phyloP scores from a whole-genome alignment of 306 rosid species.

The Pueraria montana region DNA sequence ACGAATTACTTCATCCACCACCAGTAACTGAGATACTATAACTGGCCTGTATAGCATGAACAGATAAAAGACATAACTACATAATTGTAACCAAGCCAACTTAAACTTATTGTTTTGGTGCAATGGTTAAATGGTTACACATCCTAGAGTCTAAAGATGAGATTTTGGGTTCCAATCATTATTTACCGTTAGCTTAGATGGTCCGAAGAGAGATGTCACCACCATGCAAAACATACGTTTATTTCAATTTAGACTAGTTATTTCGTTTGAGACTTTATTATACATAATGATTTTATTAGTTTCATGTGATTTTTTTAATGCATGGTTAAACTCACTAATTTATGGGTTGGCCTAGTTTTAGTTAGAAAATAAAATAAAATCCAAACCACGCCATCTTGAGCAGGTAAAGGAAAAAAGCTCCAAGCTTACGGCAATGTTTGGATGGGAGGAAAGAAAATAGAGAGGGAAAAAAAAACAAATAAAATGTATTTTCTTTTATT shows the following conservation, averaged over 20 bases:
- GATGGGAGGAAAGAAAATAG: not conserved
- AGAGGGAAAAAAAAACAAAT: not conserved
- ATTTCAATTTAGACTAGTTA: not conserved
- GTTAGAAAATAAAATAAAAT: not conserved
- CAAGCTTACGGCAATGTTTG: not conserved
- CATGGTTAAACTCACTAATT: not conserved
- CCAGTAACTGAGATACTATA: constrained; percentile 86
- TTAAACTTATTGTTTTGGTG: not conserved
- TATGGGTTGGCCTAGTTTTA: not conserved
- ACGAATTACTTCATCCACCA: constrained; percentile 98
- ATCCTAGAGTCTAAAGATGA: not conserved
- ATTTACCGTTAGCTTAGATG: not conserved
- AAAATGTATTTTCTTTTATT: not conserved
- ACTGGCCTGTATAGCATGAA: constrained; percentile 77
- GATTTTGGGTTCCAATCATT: not conserved
- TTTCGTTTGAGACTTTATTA: not conserved
- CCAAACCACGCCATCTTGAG: not conserved
- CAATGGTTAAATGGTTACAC: not conserved
- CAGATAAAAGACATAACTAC: not conserved
- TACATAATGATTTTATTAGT: too few species aligned
- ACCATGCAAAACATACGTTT: not conserved
- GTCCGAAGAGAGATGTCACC: not conserved
- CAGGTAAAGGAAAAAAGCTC: not conserved
- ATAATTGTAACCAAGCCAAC: constrained; percentile 3
- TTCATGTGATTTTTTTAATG: not conserved